Base-by-base conservation (phyloP, 2,329 filamentous ascomycete species). In the Fusarium pseudonygamai region DNA sequence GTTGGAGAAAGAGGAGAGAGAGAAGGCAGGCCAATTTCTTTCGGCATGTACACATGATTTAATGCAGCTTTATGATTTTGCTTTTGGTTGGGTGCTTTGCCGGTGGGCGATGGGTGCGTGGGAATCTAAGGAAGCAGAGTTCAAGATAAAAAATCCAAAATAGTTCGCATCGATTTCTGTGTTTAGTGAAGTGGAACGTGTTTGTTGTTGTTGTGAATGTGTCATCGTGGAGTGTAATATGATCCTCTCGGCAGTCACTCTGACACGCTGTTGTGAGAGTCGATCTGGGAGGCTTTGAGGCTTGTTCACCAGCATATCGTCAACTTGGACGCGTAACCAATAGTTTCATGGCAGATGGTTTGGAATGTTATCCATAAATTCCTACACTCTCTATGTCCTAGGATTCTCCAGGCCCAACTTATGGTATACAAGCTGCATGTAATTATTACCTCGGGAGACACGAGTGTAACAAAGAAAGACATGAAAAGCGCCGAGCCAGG, bases 401-500 rank as follows among this genome's bases (percentile, higher is more conserved):
- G 22, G 9, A 34, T 30, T 36, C 32, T 53, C 61, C 22, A 32
- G 20, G 43, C 10, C 39, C 15, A 46, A n/a, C 32, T 28, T 34
- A 12, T 39, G 9, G 28, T n/a, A n/a, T 12, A 18, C 28, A 47
- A 34, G 49, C 55, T 64, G 61, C 22, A 53, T 26, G 24, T 39
- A 60, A 57, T 65, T 28, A n/a, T n/a, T 59, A 56, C 40, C 34
- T 64, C 34, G 34, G 52, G 60, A 60, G 39, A 39, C 26, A 50
- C 59, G 7, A 28, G 69, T 73, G 75, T 55, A 50, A 68, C 65
- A 59, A 59, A 42, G 11, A 39, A 75, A 61, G 40, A 28, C 30
- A 36, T 36, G 53, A 73, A 74, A 76, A 75, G 55, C 39, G 63
- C 73, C 69, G 72, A 76, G 22, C 36, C 60, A 43, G 49, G 58